Percentiles rank a stretch among this genome's conserved stretches.
Conservation (phyloP, 2,329 filamentous ascomycete genomes). For the Cladosporium colombiae region DNA sequence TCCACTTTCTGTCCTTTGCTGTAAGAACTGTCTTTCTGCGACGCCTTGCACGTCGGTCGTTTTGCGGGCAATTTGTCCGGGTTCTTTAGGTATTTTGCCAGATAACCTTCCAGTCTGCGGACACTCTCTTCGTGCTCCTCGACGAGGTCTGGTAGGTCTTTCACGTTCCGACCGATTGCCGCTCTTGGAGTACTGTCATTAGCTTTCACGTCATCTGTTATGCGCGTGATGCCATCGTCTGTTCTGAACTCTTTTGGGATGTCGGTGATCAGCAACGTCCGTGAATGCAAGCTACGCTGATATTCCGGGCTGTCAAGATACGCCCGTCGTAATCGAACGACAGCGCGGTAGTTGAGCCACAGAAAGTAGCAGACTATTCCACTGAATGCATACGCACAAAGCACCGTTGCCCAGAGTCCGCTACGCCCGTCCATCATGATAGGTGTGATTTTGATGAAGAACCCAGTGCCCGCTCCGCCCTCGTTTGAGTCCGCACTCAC, state of each 20-base stretch:
- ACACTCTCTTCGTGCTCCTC: slow-evolving; percentile 80
- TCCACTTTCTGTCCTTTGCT: slow-evolving; percentile 76
- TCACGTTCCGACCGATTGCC: slow-evolving; percentile 87
- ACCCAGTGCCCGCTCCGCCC: slow-evolving; percentile 31
- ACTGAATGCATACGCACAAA: slow-evolving; percentile 66
- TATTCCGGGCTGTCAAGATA: slow-evolving; percentile 90
- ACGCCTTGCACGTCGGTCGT: slow-evolving; percentile 76
- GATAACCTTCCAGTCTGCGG: slow-evolving; percentile 74
- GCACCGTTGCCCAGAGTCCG: slow-evolving; percentile 57
- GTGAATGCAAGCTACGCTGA: slow-evolving; percentile 79
- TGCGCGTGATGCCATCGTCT: slow-evolving; percentile 82
- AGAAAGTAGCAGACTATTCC: slow-evolving; percentile 76
- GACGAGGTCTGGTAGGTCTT: slow-evolving; percentile 82
- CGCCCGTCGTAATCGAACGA: slow-evolving; percentile 68
- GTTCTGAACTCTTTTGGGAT: slow-evolving; percentile 74
- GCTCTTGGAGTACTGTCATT: slow-evolving; percentile 77
- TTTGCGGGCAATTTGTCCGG: slow-evolving; percentile 75
- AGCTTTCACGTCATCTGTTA: slow-evolving; percentile 78
- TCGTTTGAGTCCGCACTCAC: slow-evolving; percentile 22
- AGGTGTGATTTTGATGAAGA: slow-evolving; percentile 58
- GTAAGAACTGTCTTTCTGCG: slow-evolving; percentile 74
- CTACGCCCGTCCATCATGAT: neutral
- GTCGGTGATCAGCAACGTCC: slow-evolving; percentile 71
- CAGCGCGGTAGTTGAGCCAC: slow-evolving; percentile 84
- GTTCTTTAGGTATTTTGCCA: slow-evolving; percentile 89